Percentiles rank a stretch among this genome's conserved stretches.
These are phyloP conservation scores for Nicotiana rustica DNA, from an alignment of 305 asterid species.

Conservation along the genomic window DNA sequence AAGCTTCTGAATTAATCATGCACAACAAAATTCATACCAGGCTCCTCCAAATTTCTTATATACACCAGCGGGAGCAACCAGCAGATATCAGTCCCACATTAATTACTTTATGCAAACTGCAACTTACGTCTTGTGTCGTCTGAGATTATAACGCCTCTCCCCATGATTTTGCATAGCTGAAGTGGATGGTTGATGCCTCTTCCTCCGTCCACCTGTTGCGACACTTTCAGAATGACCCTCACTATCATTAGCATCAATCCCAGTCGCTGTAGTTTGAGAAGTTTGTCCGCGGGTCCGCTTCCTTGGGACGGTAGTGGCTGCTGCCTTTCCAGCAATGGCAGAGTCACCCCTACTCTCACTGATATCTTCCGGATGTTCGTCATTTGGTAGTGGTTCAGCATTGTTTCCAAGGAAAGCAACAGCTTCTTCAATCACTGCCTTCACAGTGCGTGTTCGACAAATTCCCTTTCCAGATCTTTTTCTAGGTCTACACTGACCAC, in stretches of 20 bases:
- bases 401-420: conserved; percentile 57
- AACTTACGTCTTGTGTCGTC: conserved; percentile 68
- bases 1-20: conserved; percentile 11
- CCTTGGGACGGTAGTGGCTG: conserved; percentile 50
- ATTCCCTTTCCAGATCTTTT: conserved; percentile 51
- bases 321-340: conserved; percentile 53
- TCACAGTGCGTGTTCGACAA: conserved; percentile 60
- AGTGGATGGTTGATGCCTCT: conserved; percentile 65
- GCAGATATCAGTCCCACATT: background rate
- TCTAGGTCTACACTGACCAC: conserved; percentile 45
- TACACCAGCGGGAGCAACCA: background rate
- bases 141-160: conserved; percentile 74
- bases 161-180: conserved; percentile 58
- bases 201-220: conserved; percentile 68
- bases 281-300: conserved; percentile 65
- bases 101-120: background rate
- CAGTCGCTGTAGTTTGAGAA: conserved; percentile 61
- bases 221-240: conserved; percentile 79
- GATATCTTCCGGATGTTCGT: conserved; percentile 45
- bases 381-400: conserved; percentile 40
- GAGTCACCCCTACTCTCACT: conserved; percentile 61
- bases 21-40: background rate
- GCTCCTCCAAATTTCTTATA: background rate
- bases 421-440: conserved; percentile 77
- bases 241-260: conserved; percentile 65